These are phyloP conservation scores for Clitoria ternatea DNA, from an alignment of 306 rosid species.

Conservation along the genomic window DNA sequence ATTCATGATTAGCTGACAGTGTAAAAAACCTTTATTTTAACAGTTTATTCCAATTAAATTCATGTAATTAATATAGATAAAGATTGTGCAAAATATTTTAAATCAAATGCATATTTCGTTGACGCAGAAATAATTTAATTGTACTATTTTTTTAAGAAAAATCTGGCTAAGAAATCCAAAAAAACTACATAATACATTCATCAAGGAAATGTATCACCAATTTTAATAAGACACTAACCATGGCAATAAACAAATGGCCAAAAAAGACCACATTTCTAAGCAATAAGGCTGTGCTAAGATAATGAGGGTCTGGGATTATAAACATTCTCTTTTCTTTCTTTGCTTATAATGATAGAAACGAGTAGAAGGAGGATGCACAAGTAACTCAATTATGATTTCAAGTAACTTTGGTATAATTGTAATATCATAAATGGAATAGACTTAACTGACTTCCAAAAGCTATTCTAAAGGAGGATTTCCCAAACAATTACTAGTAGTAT, in stretches of 20 bases:
- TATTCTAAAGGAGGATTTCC: too few relatives aligned
- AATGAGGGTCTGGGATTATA: too few relatives aligned
- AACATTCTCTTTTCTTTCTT: too few relatives aligned
- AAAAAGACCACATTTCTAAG: constrained; percentile 7
- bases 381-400: not conserved
- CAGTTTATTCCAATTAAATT: too few relatives aligned
- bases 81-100: not conserved
- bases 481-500: too few relatives aligned
- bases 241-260: too few relatives aligned
- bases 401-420: not conserved
- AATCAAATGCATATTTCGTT: not conserved
- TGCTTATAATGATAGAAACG: too few relatives aligned
- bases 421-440: too few relatives aligned
- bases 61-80: not conserved
- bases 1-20: too few relatives aligned
- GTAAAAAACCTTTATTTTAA: too few relatives aligned
- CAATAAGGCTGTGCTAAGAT: constrained; percentile 7
- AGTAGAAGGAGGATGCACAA: too few relatives aligned
- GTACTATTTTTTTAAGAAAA: not conserved
- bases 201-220: not conserved
- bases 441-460: too few relatives aligned
- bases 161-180: not conserved
- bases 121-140: not conserved
- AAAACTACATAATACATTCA: not conserved
- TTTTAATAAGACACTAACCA: not conserved